Percentiles rank a stretch among this genome's conserved stretches.
These are phyloP conservation scores for Epithele typhae DNA, from an alignment of 768 basidiomycete species.

Conservation along the genomic window DNA sequence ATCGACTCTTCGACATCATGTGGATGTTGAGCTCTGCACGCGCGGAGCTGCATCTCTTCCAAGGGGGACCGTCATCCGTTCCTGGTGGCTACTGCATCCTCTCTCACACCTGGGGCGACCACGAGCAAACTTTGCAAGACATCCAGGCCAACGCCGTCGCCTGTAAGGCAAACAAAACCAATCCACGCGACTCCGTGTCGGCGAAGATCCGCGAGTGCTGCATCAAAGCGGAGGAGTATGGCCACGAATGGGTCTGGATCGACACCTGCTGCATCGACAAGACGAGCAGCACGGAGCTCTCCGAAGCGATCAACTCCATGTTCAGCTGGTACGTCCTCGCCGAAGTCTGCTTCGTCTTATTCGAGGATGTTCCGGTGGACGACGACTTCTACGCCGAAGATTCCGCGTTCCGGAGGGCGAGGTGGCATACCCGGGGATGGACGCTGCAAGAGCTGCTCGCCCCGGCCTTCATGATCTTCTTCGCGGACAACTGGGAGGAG, in stretches of 20 bases:
- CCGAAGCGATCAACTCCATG: conserved; percentile 10
- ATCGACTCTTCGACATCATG: too few relatives aligned
- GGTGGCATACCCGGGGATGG: conserved; percentile 5
- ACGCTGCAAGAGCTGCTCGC: conserved; percentile 12
- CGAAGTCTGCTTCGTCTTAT: conserved; percentile 1
- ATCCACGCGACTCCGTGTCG: neutral
- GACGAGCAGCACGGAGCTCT: conserved; percentile 9
- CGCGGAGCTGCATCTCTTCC: neutral
- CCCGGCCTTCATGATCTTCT: conserved; percentile 1
- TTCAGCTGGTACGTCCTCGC: conserved; percentile 5
- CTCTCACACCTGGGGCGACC: conserved; percentile 1
- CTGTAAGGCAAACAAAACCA: neutral
- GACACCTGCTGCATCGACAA: conserved; percentile 12
- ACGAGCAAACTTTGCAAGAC: conserved; percentile 3
- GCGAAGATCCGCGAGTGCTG: conserved; percentile 5
- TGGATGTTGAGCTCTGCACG: neutral
- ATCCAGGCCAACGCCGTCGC: neutral
- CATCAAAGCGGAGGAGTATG: neutral
- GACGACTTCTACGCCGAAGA: neutral
- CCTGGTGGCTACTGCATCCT: conserved; percentile 1
- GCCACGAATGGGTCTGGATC: conserved; percentile 1
- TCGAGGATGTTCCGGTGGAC: neutral
- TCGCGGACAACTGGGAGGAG: conserved; percentile 1
- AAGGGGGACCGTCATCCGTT: neutral
- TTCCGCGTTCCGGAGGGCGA: neutral